Evolutionary conservation across 176 grass and related monocot genomes (phyloP).

Genomic region (Carex kokanica): DNA sequence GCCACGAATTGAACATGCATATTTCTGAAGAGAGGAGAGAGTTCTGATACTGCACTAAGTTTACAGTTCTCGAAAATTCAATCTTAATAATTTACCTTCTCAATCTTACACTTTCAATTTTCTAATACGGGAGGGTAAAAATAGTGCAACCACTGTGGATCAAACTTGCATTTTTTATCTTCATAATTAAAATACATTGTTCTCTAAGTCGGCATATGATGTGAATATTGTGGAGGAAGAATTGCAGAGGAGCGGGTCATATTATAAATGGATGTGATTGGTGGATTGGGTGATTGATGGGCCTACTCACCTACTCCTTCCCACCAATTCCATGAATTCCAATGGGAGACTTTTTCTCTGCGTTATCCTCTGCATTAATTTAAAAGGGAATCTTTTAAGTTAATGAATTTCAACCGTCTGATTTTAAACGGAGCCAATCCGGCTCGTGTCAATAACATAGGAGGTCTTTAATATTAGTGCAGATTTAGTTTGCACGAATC

Average conservation of each 20-base stretch:
- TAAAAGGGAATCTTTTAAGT: no score
- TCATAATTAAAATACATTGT: neutral
- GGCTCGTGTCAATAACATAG: no score
- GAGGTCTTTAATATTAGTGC: no score
- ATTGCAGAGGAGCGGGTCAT: neutral
- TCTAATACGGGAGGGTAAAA: neutral
- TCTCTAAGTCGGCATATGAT: neutral
- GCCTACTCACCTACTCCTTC: constrained; percentile 5
- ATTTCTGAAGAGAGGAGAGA: no score
- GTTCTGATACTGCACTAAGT: no score
- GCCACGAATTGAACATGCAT: no score
- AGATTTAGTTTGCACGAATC: no score
- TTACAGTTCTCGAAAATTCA: neutral
- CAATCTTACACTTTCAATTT: neutral
- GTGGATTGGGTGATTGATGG: constrained; percentile 21
- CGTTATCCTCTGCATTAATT: no score
- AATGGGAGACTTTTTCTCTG: neutral
- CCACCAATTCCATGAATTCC: neutral
- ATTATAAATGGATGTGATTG: neutral
- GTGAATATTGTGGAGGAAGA: neutral
- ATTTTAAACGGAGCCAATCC: no score
- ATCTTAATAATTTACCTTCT: neutral
- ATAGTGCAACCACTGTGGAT: neutral
- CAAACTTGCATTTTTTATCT: neutral
- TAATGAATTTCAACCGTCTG: no score